Evolutionary conservation across 768 basidiomycete species (phyloP), one percentile per base, ranked within the genome.

Genomic region (Psilocybe sp.): DNA sequence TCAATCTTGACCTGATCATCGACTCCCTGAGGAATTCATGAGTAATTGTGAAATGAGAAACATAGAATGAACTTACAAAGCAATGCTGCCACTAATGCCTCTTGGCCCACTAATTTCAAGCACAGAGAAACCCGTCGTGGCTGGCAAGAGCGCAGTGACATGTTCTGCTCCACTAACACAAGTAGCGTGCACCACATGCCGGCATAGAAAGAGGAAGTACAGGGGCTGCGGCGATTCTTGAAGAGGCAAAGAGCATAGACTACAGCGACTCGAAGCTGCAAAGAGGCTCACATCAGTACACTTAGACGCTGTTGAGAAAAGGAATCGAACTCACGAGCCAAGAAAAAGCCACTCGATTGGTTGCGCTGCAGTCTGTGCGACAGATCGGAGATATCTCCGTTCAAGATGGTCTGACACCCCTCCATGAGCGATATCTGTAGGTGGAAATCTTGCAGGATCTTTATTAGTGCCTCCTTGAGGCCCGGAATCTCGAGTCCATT

Each of bases 401-500:
- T 78, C 49, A 98, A 65, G 45, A 98, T 92, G 4, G 80, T 81
- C 67, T 91, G 87, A 61, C 94, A 97, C 1, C 96, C 96, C 56
- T 97, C 93, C 44, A 98, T 72, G 9, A 99, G 69, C 8, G 92
- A 95, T 19, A 92, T 89, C 66, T 96, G 96, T 6, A 98, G 72
- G 61, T 98, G 92, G 63, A 95, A 97, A 61, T 97, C 95, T 55
- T 96, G 93, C 44, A 99, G 70, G 47, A 99, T 98, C 78, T 97
- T 98, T 72, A 98, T 91, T 32, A 98, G 69, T 4, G 96, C 94
- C 44, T 87, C 85, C 64, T 97, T 95, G 51, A 99, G 76, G 1
- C 96, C 96, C 0, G 93, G 93, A 40, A 99, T 98, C 68, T 98
- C 94, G 3, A 98, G 76, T 2, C 97, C 95, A 57, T 98, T 93